phyloP scores from a whole-genome alignment of 345 rosid genomes.

The Eucalyptus sp. region DNA sequence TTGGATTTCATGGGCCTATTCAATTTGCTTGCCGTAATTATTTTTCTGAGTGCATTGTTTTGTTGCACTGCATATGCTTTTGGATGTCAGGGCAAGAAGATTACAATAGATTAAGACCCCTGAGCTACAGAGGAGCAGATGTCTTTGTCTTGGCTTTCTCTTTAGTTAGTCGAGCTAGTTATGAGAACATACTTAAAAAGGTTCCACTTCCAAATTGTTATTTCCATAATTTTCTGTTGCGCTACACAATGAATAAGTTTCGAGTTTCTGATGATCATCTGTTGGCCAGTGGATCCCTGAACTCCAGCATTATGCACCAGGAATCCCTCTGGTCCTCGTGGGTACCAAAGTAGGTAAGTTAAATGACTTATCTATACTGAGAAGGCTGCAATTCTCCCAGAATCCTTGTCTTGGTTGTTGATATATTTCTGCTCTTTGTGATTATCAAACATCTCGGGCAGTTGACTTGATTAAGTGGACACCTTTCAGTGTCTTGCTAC shows the following conservation, averaged over 20 bases:
- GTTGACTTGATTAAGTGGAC: neutral
- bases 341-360: conserved; percentile 87
- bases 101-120: conserved; percentile 88
- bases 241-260: neutral
- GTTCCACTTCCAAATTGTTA: conserved; percentile 10
- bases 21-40: neutral
- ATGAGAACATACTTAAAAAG: conserved; percentile 89
- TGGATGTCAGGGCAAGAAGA: conserved; percentile 81
- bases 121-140: conserved; percentile 98
- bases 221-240: neutral
- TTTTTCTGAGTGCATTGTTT: neutral
- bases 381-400: neutral
- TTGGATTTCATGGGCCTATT: neutral
- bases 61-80: neutral
- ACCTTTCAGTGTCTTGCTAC: neutral
- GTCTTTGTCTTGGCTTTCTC: conserved; percentile 96
- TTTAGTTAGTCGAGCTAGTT: conserved; percentile 89
- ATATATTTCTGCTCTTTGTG: neutral
- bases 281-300: conserved; percentile 91
- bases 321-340: conserved; percentile 79
- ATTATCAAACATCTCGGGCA: neutral
- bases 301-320: conserved; percentile 83
- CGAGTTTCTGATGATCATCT: neutral
- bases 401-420: neutral
- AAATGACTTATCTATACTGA: neutral